Conservation (phyloP, 2,329 filamentous ascomycete species). For the Aspergillus hortae region DNA sequence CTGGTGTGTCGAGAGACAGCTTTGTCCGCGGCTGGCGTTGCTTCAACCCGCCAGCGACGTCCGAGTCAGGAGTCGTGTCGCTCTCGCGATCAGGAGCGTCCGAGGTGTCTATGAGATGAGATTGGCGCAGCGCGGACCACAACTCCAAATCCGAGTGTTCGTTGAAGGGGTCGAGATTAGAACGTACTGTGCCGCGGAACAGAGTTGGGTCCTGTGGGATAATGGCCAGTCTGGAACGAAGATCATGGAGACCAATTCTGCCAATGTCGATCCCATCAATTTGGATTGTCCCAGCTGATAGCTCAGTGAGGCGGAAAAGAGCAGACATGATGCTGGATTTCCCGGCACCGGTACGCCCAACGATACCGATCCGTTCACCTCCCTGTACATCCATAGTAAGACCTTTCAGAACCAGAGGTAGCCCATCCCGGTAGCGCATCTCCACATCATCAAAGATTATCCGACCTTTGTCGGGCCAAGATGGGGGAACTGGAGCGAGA, state of each 20-base stretch:
- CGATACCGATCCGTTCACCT: conserved; percentile 48
- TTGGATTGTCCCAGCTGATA: conserved; percentile 38
- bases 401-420: conserved; percentile 70
- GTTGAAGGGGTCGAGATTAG: conserved; percentile 45
- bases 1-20: conserved; percentile 65
- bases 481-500: conserved; percentile 63
- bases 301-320: conserved; percentile 42
- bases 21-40: conserved; percentile 28
- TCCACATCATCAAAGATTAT: conserved; percentile 71
- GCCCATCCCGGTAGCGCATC: conserved; percentile 71
- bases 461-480: conserved; percentile 84
- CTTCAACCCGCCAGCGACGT: neutral
- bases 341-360: conserved; percentile 44
- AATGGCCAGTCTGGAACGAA: conserved; percentile 42
- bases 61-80: conserved; percentile 27
- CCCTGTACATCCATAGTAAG: conserved; percentile 49
- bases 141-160: conserved; percentile 45
- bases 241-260: conserved; percentile 38
- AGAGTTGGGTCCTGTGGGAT: conserved; percentile 47
- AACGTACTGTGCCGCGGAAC: conserved; percentile 43
- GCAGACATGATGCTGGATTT: conserved; percentile 48
- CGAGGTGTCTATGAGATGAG: conserved; percentile 46
- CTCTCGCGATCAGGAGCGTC: conserved; percentile 45
- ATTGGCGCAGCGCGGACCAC: conserved; percentile 45
- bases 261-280: conserved; percentile 45